phyloP scores from a whole-genome alignment of 148 eudicot species.

The Cornus florida region DNA sequence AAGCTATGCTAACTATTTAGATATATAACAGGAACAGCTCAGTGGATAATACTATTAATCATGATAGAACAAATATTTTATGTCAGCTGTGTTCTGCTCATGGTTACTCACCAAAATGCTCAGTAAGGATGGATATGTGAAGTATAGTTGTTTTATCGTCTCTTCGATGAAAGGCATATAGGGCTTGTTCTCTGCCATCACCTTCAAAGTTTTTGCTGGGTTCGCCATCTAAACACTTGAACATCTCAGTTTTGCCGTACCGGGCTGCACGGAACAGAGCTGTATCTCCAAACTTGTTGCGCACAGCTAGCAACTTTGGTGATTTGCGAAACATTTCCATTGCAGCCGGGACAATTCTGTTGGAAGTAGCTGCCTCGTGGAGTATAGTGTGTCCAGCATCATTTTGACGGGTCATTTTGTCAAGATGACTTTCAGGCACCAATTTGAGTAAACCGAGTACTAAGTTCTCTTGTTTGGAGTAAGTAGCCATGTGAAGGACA shows the following conservation, averaged over 20 bases:
- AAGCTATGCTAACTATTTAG: too few species aligned
- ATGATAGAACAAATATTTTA: too few species aligned
- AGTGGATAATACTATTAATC: too few species aligned
- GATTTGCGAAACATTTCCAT: background rate
- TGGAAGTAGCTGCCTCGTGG: conserved; percentile 5
- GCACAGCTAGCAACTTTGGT: background rate
- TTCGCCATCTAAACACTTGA: conserved; percentile 2
- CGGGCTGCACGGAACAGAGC: conserved; percentile 11
- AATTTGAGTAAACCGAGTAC: background rate
- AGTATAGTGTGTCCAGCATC: conserved; percentile 2
- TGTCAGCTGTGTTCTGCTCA: background rate
- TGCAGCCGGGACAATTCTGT: conserved; percentile 1
- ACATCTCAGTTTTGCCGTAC: background rate
- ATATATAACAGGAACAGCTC: too few species aligned
- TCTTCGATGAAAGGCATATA: background rate
- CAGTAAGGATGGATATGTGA: conserved; percentile 1
- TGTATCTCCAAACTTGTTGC: conserved; percentile 9
- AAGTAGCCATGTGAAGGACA: conserved; percentile 11
- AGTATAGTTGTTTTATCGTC: conserved; percentile 3
- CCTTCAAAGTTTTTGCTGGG: background rate
- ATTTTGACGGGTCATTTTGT: conserved; percentile 1
- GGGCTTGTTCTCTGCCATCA: background rate
- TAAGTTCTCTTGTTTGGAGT: background rate
- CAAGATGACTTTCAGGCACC: background rate
- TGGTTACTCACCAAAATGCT: conserved; percentile 1